phyloP scores from a whole-genome alignment of 108 stramenopile species.

The Pseudonitzschia multiseries region DNA sequence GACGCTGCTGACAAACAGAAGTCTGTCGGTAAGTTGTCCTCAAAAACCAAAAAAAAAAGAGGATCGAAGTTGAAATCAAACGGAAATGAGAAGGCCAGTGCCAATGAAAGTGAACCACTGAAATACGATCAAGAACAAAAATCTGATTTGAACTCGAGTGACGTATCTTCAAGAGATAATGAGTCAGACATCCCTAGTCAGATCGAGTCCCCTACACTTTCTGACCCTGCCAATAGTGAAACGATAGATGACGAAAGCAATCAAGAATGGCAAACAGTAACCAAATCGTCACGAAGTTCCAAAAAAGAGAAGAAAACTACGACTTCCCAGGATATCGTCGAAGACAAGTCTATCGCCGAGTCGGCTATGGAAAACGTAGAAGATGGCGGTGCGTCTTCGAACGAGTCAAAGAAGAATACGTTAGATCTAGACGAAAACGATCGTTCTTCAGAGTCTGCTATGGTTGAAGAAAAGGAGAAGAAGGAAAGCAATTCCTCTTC shows the following conservation, averaged over 20 bases:
- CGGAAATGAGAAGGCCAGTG: background rate
- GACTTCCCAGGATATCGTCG: background rate
- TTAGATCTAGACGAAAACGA: background rate
- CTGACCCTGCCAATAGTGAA: background rate
- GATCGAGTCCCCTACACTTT: background rate
- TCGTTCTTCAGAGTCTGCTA: background rate
- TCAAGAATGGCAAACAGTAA: conserved; percentile 35
- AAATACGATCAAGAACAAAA: background rate
- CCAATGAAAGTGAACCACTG: background rate
- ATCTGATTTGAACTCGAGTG: background rate
- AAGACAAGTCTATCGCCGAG: background rate
- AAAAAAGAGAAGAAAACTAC: background rate
- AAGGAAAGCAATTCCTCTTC: background rate
- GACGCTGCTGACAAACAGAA: background rate
- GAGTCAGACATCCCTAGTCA: background rate
- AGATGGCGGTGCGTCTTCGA: background rate
- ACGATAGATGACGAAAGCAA: background rate
- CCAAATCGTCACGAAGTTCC: conserved; percentile 8
- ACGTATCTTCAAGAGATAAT: background rate
- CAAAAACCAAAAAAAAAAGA: conserved; percentile 10
- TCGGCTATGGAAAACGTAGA: background rate
- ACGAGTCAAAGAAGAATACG: background rate
- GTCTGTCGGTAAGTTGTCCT: background rate
- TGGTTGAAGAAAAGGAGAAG: conserved; percentile 9
- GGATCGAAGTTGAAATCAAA: background rate